Conservation (phyloP, 345 rosid genomes). For the Conringia planisiliqua region DNA sequence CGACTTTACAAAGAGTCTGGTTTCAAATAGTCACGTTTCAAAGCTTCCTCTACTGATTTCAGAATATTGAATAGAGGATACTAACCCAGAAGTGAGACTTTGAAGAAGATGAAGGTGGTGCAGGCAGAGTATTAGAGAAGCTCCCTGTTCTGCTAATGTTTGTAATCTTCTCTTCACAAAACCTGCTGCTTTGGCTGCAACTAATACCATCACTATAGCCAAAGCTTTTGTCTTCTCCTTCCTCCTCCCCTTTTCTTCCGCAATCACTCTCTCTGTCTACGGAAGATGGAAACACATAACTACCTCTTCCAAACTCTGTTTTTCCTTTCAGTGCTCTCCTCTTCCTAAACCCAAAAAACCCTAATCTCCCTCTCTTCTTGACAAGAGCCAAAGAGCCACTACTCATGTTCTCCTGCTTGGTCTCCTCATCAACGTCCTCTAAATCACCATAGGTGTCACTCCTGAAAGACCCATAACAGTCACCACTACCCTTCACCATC, state of each 20-base stretch:
- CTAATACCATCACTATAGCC: constrained; percentile 18
- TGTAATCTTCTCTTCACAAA: constrained; percentile 30
- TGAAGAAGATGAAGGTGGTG: constrained; percentile 25
- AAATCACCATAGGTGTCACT: constrained; percentile 25
- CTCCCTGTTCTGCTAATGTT: constrained; percentile 51
- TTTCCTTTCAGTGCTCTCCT: constrained; percentile 36
- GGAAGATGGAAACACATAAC: constrained; percentile 62
- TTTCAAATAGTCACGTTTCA: too few relatives aligned
- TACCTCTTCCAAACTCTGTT: constrained; percentile 51
- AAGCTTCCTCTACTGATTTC: background rate
- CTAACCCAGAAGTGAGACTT: constrained; percentile 70
- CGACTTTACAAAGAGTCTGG: background rate
- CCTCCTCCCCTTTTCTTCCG: background rate
- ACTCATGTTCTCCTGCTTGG: constrained; percentile 12
- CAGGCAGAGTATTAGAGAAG: constrained; percentile 30
- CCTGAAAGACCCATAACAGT: constrained; percentile 38
- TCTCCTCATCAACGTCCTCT: constrained; percentile 21
- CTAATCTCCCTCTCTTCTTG: constrained; percentile 36
- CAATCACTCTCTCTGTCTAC: constrained; percentile 38
- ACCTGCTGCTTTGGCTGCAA: constrained; percentile 33
- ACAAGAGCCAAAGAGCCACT: constrained; percentile 21
- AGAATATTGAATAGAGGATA: constrained; percentile 23
- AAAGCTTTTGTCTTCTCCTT: constrained; percentile 18
- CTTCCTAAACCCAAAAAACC: constrained; percentile 50
- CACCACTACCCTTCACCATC: constrained; percentile 27